phyloP scores from a whole-genome alignment of 257 asterid species.

The Przewalskia tangutica region DNA sequence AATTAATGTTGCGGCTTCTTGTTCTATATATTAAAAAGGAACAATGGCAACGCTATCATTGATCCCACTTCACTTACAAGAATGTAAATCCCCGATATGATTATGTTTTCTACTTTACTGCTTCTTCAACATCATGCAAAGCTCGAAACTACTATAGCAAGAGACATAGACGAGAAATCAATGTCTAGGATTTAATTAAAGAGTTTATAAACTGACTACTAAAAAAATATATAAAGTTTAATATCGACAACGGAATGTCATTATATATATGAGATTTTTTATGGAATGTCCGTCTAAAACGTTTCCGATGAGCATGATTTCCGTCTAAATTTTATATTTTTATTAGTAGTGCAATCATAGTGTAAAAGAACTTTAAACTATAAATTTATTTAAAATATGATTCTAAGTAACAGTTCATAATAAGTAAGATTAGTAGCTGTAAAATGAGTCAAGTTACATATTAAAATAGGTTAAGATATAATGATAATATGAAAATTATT shows the following conservation, averaged over 20 bases:
- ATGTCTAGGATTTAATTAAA: background rate
- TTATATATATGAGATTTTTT: background rate
- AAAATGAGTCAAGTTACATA: background rate
- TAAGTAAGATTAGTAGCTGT: background rate
- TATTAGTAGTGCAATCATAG: background rate
- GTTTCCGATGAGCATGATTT: background rate
- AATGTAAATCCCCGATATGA: constrained; percentile 24
- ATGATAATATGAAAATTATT: background rate
- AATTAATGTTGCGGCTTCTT: background rate
- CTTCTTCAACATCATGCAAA: background rate
- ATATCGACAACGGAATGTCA: background rate
- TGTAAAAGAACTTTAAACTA: background rate
- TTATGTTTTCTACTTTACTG: constrained; percentile 25
- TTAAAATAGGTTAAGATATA: background rate
- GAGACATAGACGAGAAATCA: background rate
- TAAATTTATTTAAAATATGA: background rate
- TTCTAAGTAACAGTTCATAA: background rate
- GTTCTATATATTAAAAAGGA: background rate
- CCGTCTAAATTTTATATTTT: background rate
- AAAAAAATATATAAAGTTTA: background rate
- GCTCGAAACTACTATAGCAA: background rate
- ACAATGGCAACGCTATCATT: constrained; percentile 23
- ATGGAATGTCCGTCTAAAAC: background rate
- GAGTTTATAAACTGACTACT: background rate
- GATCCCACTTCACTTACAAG: constrained; percentile 33